Base-by-base conservation (phyloP, 345 rosid genomes). In the Eucalyptus globulus region DNA sequence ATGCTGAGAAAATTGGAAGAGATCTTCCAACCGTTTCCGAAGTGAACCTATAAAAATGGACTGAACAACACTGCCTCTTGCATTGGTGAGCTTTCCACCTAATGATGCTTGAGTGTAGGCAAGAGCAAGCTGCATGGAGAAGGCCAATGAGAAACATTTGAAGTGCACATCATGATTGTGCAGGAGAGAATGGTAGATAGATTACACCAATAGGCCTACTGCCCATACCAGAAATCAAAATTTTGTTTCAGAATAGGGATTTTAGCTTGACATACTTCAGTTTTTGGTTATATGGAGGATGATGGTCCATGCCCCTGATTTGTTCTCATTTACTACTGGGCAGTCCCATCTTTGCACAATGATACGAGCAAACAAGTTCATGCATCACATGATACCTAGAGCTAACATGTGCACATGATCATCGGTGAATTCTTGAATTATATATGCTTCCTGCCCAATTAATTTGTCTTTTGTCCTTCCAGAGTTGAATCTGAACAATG, bases 101-200 rank as follows among this genome's bases (percentile, higher is more conserved):
- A 95, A 80, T 21, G 95, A 93, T 58, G 99, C 96, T 89, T 98
- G 96, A 19, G 90, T 95, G 94, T 97, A 97, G 85, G 96, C 91
- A 87, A 98, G 91, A 40, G 97, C 98, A 92, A 98, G 94, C 99
- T 96, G 96, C 88, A 89, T 34, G 56, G 44, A n/a, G 34, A 86
- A 86, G 60, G 58, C 43, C 87, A 49, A 44, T 51, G 44, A 86
- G 87, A 54, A 86, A 49, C 62, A 86, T 50, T 29, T 26, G 62
- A 50, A 51, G 16, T 49, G 40, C 54, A 50, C 40, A 17, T 49
- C 21, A 86, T 22, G 3, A 31, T 14, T 86, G 29, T 76, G 83
- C 47, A 76, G 83, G 83, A 40, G 83, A 76, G 47, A 21, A 76
- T 45, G 43, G 47, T 37, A 6, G 47, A 21, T 76, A 37, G 47